These are phyloP conservation scores for Trypanosoma conorhini DNA, from an alignment of 208 protist genomes.

Conservation along the genomic window DNA sequence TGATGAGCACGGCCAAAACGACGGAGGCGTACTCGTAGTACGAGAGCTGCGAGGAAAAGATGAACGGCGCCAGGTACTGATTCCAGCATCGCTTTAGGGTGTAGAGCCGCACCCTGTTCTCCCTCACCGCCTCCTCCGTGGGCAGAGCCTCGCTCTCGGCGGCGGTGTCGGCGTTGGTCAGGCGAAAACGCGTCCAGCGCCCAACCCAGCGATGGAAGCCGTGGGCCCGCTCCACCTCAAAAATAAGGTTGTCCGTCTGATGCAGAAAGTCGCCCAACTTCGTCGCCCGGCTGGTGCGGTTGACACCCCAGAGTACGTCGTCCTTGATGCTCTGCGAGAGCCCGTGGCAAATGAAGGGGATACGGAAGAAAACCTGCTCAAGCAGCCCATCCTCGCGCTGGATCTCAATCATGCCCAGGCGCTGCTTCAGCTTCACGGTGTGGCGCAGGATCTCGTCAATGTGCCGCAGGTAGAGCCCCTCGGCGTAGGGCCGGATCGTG, in stretches of 20 bases:
- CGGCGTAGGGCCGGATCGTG: slow-evolving; percentile 47
- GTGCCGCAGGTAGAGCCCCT: slow-evolving; percentile 32
- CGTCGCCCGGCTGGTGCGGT: slow-evolving; percentile 69
- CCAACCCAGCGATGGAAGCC: slow-evolving; percentile 42
- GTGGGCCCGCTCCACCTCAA: slow-evolving; percentile 70
- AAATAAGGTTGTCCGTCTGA: slow-evolving; percentile 80
- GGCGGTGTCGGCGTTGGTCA: slow-evolving; percentile 13
- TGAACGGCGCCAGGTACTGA: slow-evolving; percentile 43
- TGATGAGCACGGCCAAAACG: slow-evolving; percentile 51
- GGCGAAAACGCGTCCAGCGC: slow-evolving; percentile 49
- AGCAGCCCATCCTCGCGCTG: slow-evolving; percentile 54
- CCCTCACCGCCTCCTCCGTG: background rate
- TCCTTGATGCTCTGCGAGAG: slow-evolving; percentile 69
- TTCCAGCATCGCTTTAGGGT: slow-evolving; percentile 43
- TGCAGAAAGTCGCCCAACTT: slow-evolving; percentile 86
- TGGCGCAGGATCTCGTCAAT: slow-evolving; percentile 52
- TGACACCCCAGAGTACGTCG: slow-evolving; percentile 68
- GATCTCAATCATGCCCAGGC: slow-evolving; percentile 80
- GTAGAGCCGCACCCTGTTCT: background rate
- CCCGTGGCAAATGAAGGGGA: slow-evolving; percentile 64
- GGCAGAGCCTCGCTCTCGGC: background rate
- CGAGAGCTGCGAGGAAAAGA: slow-evolving; percentile 47
- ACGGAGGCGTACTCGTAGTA: slow-evolving; percentile 68
- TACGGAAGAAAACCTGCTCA: slow-evolving; percentile 85
- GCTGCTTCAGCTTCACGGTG: slow-evolving; percentile 34